Conservation (phyloP, 345 rosid species). For the Eucalyptus marginata region DNA sequence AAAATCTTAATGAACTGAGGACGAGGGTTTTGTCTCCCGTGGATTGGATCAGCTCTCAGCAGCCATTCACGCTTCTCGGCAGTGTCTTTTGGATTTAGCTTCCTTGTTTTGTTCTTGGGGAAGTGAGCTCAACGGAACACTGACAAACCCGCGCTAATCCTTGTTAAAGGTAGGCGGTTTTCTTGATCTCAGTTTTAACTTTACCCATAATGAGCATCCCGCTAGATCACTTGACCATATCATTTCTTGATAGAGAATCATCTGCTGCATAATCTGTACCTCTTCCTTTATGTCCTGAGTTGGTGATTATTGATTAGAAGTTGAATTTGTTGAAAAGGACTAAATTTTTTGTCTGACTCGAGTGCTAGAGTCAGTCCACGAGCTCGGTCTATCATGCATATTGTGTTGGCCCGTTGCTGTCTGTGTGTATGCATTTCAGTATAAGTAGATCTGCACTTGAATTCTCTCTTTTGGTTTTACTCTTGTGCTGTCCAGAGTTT, state of each 20-base stretch:
- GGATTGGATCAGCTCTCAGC: not conserved
- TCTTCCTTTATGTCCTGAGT: not conserved
- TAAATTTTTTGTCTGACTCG: not conserved
- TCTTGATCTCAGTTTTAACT: too few species aligned
- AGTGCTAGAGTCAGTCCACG: not conserved
- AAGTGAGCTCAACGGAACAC: not conserved
- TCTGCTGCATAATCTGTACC: too few species aligned
- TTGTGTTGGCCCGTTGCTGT: not conserved
- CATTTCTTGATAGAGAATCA: too few species aligned
- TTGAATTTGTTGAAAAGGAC: not conserved
- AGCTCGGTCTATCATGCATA: not conserved
- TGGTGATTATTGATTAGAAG: not conserved
- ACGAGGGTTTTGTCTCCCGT: too few species aligned
- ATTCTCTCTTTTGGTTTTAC: not conserved
- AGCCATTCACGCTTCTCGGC: not conserved
- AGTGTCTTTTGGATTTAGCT: not conserved
- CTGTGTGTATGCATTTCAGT: not conserved
- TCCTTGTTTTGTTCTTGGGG: not conserved
- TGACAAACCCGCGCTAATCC: not conserved
- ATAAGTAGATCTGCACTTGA: not conserved
- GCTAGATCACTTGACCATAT: too few species aligned
- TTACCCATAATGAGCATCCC: too few species aligned
- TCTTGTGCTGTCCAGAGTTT: not conserved
- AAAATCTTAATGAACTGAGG: too few species aligned
- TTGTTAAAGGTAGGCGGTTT: not conserved